Evolutionary conservation across 202 grass and related monocot genomes (phyloP).

Genomic region (Schoenoplectus tabernaemontani): DNA sequence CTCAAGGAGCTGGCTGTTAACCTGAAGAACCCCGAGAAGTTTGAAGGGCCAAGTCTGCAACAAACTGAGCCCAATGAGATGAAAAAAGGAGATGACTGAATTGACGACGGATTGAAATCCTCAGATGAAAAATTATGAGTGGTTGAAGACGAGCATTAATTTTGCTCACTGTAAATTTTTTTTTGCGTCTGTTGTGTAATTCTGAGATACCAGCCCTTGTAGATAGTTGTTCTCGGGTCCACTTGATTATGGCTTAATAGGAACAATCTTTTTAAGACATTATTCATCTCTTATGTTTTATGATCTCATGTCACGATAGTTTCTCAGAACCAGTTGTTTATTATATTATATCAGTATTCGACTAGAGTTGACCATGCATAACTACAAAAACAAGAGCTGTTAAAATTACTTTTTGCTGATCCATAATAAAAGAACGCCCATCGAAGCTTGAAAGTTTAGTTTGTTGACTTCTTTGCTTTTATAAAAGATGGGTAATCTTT

Average conservation of each 20-base stretch:
- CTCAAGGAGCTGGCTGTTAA: conserved; percentile 22
- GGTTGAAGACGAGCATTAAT: not conserved
- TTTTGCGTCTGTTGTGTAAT: not conserved
- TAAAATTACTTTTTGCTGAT: not conserved
- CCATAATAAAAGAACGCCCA: not conserved
- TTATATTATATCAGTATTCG: not conserved
- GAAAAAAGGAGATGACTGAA: conserved; percentile 2
- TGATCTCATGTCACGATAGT: no score
- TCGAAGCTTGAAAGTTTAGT: not conserved
- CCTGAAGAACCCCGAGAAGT: conserved; percentile 15
- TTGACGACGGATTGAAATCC: not conserved
- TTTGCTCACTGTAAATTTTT: not conserved
- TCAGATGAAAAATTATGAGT: conserved; percentile 4
- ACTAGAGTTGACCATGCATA: not conserved
- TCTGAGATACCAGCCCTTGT: not conserved
- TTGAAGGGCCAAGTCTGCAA: not conserved
- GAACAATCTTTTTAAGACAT: not conserved
- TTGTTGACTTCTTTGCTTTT: not conserved
- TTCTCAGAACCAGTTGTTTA: not conserved
- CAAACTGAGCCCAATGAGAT: not conserved
- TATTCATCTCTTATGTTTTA: not conserved
- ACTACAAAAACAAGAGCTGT: not conserved
- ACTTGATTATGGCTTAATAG: not conserved
- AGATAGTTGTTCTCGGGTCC: not conserved
- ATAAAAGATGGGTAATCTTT: not conserved